phyloP scores from a whole-genome alignment of 441 rosid species.

The Pelargonium australe region DNA sequence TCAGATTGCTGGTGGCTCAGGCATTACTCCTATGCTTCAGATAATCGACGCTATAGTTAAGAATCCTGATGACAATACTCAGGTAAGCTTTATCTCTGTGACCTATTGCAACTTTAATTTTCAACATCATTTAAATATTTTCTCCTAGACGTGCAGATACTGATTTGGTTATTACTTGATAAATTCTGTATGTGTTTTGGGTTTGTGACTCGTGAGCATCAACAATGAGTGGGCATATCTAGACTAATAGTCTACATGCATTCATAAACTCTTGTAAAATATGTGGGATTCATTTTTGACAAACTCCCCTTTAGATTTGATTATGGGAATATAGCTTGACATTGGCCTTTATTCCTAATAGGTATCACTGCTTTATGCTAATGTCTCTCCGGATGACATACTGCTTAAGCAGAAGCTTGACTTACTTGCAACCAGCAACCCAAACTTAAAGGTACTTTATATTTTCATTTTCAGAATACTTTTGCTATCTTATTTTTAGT shows the following conservation, averaged over 20 bases:
- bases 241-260: neutral
- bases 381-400: constrained; percentile 93
- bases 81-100: constrained; percentile 38
- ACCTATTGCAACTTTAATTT: constrained; percentile 12
- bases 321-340: neutral
- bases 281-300: neutral
- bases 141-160: constrained; percentile 5
- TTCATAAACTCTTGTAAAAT: neutral
- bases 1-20: constrained; percentile 94
- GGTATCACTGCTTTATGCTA: constrained; percentile 81
- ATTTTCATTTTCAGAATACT: constrained; percentile 1
- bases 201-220: neutral
- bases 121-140: constrained; percentile 4
- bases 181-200: neutral
- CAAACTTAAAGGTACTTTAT: constrained; percentile 66
- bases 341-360: constrained; percentile 22
- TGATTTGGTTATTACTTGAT: neutral
- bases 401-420: constrained; percentile 87
- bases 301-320: neutral
- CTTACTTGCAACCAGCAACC: constrained; percentile 63
- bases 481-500: neutral
- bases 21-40: constrained; percentile 98
- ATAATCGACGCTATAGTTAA: constrained; percentile 80
- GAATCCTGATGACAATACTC: constrained; percentile 86
- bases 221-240: neutral